Conservation (phyloP, 768 basidiomycete genomes). For the Serendipita indica region DNA sequence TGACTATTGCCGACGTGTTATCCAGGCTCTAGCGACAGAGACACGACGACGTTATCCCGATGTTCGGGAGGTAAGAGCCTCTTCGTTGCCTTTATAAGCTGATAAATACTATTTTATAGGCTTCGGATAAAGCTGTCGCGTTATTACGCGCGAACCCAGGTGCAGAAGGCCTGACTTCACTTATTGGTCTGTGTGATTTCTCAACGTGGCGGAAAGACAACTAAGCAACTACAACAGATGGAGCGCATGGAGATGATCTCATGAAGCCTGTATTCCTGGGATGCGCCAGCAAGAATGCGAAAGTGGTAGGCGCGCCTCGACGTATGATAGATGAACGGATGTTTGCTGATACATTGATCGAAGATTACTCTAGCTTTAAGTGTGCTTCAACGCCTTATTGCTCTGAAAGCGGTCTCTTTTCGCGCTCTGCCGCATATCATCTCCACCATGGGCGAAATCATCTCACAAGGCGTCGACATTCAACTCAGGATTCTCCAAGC, state of each 20-base stretch:
- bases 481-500: conserved; percentile 90
- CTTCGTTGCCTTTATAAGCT: conserved; percentile 9
- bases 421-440: conserved; percentile 67
- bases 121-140: conserved; percentile 74
- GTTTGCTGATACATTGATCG: neutral
- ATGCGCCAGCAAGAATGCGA: conserved; percentile 81
- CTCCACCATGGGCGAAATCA: conserved; percentile 69
- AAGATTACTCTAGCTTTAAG: conserved; percentile 57
- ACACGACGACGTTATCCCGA: conserved; percentile 81
- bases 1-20: neutral
- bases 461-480: conserved; percentile 92
- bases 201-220: neutral
- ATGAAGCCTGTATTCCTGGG: conserved; percentile 86
- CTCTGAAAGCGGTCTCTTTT: conserved; percentile 71
- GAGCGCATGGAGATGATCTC: conserved; percentile 64
- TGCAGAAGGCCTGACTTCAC: conserved; percentile 46
- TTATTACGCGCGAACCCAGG: conserved; percentile 67
- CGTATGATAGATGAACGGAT: neutral
- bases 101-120: conserved; percentile 28
- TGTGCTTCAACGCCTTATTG: conserved; percentile 79
- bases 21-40: conserved; percentile 76
- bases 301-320: conserved; percentile 46
- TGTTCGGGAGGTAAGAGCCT: conserved; percentile 64
- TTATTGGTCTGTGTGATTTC: conserved; percentile 52
- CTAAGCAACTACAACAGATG: conserved; percentile 32